Conservation (phyloP, 1,139 yeast species). For the Saccharomycopsis hybrid region DNA sequence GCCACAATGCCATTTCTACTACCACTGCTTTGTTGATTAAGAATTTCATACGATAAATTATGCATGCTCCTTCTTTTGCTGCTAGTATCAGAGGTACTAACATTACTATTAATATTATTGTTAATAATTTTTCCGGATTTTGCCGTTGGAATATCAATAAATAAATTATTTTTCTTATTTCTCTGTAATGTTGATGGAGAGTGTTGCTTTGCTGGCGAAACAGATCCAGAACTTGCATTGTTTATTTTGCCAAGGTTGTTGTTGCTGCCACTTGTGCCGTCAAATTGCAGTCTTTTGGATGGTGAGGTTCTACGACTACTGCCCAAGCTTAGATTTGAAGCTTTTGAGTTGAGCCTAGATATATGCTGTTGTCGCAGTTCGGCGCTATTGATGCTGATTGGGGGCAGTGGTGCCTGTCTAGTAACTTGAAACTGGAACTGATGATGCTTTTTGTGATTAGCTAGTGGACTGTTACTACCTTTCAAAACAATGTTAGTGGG, state of each 20-base stretch:
- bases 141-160: slow-evolving; percentile 9
- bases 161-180: slow-evolving; percentile 10
- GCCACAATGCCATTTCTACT: too few relatives aligned
- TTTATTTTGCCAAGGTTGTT: too few relatives aligned
- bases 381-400: slow-evolving; percentile 10
- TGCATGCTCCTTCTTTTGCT: slow-evolving; percentile 12
- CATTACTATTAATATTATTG: too few relatives aligned
- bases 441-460: slow-evolving; percentile 8
- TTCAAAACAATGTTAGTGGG: too few relatives aligned
- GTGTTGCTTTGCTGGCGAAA: slow-evolving; percentile 3
- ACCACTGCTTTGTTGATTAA: too few relatives aligned
- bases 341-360: too few relatives aligned
- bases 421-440: slow-evolving; percentile 16
- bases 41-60: slow-evolving; percentile 9
- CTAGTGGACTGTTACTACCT: slow-evolving; percentile 1
- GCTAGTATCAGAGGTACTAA: not conserved
- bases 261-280: too few relatives aligned
- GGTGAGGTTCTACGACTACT: too few relatives aligned
- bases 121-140: too few relatives aligned
- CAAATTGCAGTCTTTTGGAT: too few relatives aligned
- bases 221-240: too few relatives aligned
- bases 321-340: too few relatives aligned
- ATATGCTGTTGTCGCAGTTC: slow-evolving; percentile 1
- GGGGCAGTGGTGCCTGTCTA: slow-evolving; percentile 17
- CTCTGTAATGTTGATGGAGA: not conserved